Evolutionary conservation across 1,139 yeast species (phyloP).

Genomic region (Torulaspora pretoriensis): DNA sequence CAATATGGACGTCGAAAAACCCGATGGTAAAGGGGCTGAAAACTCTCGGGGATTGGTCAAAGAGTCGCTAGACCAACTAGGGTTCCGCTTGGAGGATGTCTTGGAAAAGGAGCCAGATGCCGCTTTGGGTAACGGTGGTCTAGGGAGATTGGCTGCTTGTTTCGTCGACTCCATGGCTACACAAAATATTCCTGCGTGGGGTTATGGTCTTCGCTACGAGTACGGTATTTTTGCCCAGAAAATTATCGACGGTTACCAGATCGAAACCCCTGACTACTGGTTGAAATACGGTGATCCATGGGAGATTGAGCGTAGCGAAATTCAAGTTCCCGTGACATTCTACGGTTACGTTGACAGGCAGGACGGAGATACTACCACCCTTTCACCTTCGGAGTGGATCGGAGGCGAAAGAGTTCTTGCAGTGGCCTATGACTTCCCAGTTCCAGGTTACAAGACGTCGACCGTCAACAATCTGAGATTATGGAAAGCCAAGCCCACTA

Average conservation of each 20-base stretch:
- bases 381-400: conserved; percentile 56
- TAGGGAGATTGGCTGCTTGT: conserved; percentile 93
- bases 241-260: conserved; percentile 88
- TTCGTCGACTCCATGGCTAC: conserved; percentile 86
- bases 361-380: conserved; percentile 48
- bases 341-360: conserved; percentile 77
- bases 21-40: conserved; percentile 24
- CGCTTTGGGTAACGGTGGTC: conserved; percentile 92
- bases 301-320: conserved; percentile 85
- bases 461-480: conserved; percentile 86
- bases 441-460: conserved; percentile 81
- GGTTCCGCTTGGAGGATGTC: conserved; percentile 84
- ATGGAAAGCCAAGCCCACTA: conserved; percentile 88
- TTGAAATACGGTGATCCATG: conserved; percentile 82
- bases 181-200: conserved; percentile 92
- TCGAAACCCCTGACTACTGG: conserved; percentile 94
- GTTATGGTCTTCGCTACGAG: conserved; percentile 88
- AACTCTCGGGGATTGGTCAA: conserved; percentile 46
- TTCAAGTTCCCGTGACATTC: conserved; percentile 88
- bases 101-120: conserved; percentile 89
- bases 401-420: conserved; percentile 91
- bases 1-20: conserved; percentile 50
- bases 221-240: conserved; percentile 91
- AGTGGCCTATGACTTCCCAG: conserved; percentile 89
- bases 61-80: conserved; percentile 64